Evolutionary conservation across 208 protist species (phyloP).

Genomic region (Trypanosoma grayi): DNA sequence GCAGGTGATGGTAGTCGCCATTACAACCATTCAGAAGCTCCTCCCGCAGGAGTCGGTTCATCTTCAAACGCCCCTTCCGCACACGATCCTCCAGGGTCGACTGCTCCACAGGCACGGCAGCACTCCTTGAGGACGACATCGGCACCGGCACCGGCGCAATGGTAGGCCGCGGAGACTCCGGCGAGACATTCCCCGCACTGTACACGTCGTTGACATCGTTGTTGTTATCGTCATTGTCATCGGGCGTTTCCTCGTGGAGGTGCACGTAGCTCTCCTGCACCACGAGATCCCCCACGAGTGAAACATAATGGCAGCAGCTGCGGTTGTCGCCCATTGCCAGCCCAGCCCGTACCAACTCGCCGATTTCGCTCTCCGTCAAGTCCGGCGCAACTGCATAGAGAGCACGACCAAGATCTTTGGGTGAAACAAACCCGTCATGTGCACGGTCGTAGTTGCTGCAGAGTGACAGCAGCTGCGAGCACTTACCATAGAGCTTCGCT

Average conservation of each 20-base stretch:
- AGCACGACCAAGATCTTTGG: conserved; percentile 16
- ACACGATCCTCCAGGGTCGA: conserved; percentile 10
- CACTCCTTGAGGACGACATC: too few relatives aligned
- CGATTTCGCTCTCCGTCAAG: conserved; percentile 23
- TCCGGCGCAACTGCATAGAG: conserved; percentile 21
- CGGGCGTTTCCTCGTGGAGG: neutral
- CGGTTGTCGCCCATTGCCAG: neutral
- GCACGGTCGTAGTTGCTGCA: conserved; percentile 28
- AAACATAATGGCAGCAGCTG: conserved; percentile 15
- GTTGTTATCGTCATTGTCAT: neutral
- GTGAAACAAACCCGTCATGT: conserved; percentile 19
- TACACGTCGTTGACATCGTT: neutral
- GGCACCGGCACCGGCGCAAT: neutral
- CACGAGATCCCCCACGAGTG: conserved; percentile 24
- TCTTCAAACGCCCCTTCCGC: conserved; percentile 11
- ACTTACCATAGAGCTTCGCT: conserved; percentile 25
- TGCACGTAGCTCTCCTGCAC: conserved; percentile 23
- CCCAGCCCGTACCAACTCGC: conserved; percentile 15
- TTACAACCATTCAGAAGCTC: conserved; percentile 30
- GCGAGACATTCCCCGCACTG: neutral
- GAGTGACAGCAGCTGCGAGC: conserved; percentile 20
- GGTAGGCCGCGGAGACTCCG: neutral
- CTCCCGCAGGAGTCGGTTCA: conserved; percentile 27
- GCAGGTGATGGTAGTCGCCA: conserved; percentile 34
- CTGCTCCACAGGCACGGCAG: too few relatives aligned